phyloP scores from a whole-genome alignment of 352 stramenopile species.

The Phytophthora nicotianae region DNA sequence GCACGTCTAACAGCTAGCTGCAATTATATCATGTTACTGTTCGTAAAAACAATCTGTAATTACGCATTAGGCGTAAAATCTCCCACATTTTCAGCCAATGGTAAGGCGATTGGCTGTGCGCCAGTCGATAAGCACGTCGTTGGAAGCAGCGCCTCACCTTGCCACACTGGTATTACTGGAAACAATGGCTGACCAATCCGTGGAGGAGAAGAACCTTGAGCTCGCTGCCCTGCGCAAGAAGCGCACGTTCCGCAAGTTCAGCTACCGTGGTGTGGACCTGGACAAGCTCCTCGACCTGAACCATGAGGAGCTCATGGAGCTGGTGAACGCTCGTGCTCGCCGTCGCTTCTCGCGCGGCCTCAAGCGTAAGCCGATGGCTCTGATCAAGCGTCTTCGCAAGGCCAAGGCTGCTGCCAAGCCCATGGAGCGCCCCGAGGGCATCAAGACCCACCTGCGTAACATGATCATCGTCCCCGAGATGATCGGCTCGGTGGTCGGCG shows the following conservation, averaged over 20 bases:
- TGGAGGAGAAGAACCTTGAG: constrained; percentile 78
- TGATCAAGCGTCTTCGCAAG: constrained; percentile 99
- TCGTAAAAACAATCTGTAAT: constrained; percentile 30
- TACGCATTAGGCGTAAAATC: constrained; percentile 2
- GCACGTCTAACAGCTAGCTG: not conserved
- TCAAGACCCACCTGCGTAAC: constrained; percentile 99
- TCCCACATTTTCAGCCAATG: constrained; percentile 13
- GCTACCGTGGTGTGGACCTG: constrained; percentile 98
- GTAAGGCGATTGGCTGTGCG: not conserved
- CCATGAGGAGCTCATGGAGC: constrained; percentile 99
- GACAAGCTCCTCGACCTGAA: constrained; percentile 99
- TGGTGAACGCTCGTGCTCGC: constrained; percentile 95
- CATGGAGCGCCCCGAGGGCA: constrained; percentile 97
- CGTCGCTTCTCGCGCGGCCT: constrained; percentile 98
- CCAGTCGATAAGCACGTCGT: constrained; percentile 26
- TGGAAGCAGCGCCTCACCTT: not conserved
- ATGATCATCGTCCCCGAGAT: constrained; percentile 99
- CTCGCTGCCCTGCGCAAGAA: constrained; percentile 99
- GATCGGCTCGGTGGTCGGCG: constrained; percentile 99
- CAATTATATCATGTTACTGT: not conserved
- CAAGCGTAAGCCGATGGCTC: constrained; percentile 99
- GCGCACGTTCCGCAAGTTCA: constrained; percentile 99
- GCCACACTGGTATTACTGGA: constrained; percentile 43
- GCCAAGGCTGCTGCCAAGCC: constrained; percentile 98
- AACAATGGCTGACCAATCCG: constrained; percentile 57